A percentile compares a stretch with the other conserved stretches of the same genome.
Conservation (phyloP, 805 yeast species). For the Candida khao-thaluensis region DNA sequence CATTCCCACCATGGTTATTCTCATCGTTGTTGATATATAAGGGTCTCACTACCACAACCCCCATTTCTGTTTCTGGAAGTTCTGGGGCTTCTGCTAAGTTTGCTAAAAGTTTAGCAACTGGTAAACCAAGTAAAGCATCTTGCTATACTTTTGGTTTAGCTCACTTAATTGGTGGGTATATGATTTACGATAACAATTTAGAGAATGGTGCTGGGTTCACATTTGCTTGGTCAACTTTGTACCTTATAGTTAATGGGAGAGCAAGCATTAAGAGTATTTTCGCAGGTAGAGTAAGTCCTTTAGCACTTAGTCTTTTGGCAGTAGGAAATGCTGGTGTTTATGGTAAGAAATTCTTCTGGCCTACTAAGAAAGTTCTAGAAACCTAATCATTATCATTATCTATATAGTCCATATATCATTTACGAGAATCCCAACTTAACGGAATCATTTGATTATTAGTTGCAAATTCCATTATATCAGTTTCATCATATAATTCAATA, state of each 20-base stretch:
- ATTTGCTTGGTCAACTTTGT: constrained; percentile 78
- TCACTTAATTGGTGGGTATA: constrained; percentile 65
- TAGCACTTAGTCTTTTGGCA: constrained; percentile 58
- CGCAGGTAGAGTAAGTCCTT: constrained; percentile 61
- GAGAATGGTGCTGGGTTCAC: constrained; percentile 79
- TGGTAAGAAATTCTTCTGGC: constrained; percentile 67
- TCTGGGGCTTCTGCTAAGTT: constrained; percentile 22
- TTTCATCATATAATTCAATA: constrained; percentile 81
- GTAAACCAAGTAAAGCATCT: constrained; percentile 38
- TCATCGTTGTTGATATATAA: constrained; percentile 16
- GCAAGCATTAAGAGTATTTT: constrained; percentile 52
- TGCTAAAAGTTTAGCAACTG: constrained; percentile 18
- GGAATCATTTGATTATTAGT: constrained; percentile 59
- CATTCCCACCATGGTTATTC: constrained; percentile 24
- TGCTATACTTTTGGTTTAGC: constrained; percentile 62
- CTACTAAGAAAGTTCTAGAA: constrained; percentile 11
- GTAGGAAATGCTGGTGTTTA: constrained; percentile 61
- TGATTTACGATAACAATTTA: constrained; percentile 73
- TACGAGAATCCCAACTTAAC: constrained; percentile 52
- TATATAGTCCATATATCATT: neutral
- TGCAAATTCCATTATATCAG: constrained; percentile 58
- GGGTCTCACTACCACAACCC: constrained; percentile 17
- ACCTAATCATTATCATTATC: neutral
- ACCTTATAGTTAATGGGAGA: constrained; percentile 67
- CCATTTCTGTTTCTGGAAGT: constrained; percentile 18